Evolutionary conservation across 2,329 filamentous ascomycete species (phyloP).

Genomic region (Colletotrichum australisinense): DNA sequence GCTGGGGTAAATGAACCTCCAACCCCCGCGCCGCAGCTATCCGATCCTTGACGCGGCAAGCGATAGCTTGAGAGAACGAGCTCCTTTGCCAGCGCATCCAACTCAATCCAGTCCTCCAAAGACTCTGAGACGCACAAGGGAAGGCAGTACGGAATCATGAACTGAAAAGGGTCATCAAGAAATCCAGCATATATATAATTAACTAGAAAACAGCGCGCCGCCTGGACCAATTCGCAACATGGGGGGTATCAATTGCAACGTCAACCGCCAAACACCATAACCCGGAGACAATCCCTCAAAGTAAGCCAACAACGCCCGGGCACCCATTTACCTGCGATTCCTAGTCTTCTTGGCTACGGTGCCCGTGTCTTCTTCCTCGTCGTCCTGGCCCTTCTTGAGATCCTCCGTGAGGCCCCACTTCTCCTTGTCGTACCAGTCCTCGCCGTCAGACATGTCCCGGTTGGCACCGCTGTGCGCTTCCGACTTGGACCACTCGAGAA

Average conservation of each 20-base stretch:
- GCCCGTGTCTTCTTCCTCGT: slow-evolving; percentile 80
- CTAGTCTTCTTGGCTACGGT: slow-evolving; percentile 69
- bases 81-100: not conserved
- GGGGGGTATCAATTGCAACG: slow-evolving; percentile 34
- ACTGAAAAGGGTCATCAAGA: not conserved
- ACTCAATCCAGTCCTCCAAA: not conserved
- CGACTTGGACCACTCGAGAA: slow-evolving; percentile 81
- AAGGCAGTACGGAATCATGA: not conserved
- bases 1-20: slow-evolving; percentile 15
- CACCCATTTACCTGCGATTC: slow-evolving; percentile 56
- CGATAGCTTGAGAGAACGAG: not conserved
- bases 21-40: slow-evolving; percentile 1
- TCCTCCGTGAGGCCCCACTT: slow-evolving; percentile 82
- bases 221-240: slow-evolving; percentile 22
- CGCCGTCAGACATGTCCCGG: slow-evolving; percentile 85
- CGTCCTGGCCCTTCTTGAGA: slow-evolving; percentile 83
- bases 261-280: slow-evolving; percentile 18
- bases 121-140: not conserved
- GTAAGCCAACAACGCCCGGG: slow-evolving; percentile 17
- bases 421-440: slow-evolving; percentile 89
- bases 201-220: slow-evolving; percentile 3
- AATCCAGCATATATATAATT: not conserved
- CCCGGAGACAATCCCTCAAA: not conserved
- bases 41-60: slow-evolving; percentile 1
- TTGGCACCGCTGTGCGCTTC: slow-evolving; percentile 77